These are phyloP conservation scores for Grigorovia transvaalensis DNA, from an alignment of 805 yeast genomes.

Conservation along the genomic window DNA sequence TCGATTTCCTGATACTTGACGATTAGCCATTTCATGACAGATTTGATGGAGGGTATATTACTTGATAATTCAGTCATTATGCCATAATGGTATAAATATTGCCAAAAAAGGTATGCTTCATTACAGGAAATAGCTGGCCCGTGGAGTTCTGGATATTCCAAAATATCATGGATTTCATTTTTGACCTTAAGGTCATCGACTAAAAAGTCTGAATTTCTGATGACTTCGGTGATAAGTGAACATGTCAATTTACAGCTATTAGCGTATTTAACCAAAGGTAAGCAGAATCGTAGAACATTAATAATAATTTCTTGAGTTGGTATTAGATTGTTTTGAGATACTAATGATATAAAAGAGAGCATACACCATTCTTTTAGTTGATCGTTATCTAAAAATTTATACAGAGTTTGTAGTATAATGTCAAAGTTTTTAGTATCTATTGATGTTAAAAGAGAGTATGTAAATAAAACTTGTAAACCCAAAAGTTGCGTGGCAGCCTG, in stretches of 20 bases:
- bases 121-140: conserved; percentile 46
- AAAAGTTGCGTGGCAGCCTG: conserved; percentile 4
- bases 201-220: conserved; percentile 12
- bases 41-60: conserved; percentile 23
- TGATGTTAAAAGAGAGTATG: conserved; percentile 7
- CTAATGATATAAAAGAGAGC: conserved; percentile 15
- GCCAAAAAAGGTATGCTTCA: conserved; percentile 48
- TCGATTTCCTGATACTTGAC: conserved; percentile 35
- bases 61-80: conserved; percentile 26
- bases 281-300: conserved; percentile 22
- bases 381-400: conserved; percentile 11
- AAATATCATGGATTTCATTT: conserved; percentile 38
- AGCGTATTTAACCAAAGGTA: conserved; percentile 27
- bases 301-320: conserved; percentile 10
- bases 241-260: conserved; percentile 19
- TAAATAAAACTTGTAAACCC: conserved; percentile 16
- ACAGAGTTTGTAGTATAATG: conserved; percentile 6
- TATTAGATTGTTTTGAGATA: conserved; percentile 7
- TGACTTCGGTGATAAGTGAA: conserved; percentile 12
- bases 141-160: conserved; percentile 46
- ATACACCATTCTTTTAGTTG: conserved; percentile 14
- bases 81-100: conserved; percentile 30
- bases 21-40: conserved; percentile 42
- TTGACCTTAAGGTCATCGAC: conserved; percentile 32
- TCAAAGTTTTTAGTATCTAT: not conserved